Conservation (phyloP, 2,329 filamentous ascomycete species). For the Cladosporium cucumerinum region DNA sequence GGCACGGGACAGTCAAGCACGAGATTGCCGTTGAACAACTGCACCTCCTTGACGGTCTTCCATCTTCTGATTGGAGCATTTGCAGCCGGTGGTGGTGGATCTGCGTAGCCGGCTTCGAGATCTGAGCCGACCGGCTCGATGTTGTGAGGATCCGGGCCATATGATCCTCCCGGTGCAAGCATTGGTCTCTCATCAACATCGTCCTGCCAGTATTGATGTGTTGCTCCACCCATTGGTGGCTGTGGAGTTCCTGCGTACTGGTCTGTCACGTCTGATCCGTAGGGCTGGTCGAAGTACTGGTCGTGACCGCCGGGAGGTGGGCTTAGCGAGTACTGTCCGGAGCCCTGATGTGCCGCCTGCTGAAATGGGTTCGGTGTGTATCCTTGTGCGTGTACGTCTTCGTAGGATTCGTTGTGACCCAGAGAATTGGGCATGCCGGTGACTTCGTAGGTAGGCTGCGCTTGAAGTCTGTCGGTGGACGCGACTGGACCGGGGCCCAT, state of each 20-base stretch:
- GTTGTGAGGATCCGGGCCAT: conserved; percentile 57
- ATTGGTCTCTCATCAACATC: conserved; percentile 74
- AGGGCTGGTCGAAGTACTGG: conserved; percentile 78
- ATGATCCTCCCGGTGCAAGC: conserved; percentile 60
- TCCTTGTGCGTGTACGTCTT: conserved; percentile 46
- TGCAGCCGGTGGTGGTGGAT: conserved; percentile 49
- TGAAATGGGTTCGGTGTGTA: conserved; percentile 42
- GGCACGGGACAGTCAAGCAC: conserved; percentile 96
- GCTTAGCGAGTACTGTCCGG: conserved; percentile 63
- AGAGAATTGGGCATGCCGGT: conserved; percentile 64
- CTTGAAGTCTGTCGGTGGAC: conserved; percentile 71
- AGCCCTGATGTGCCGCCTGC: conserved; percentile 39
- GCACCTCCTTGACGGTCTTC: conserved; percentile 97
- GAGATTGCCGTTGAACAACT: conserved; percentile 92
- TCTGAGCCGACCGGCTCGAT: conserved; percentile 36
- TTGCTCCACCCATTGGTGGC: conserved; percentile 26
- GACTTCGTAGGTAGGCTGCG: conserved; percentile 80
- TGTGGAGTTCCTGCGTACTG: conserved; percentile 33
- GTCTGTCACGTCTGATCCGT: conserved; percentile 65
- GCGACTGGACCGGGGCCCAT: conserved; percentile 55
- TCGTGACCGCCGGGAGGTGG: conserved; percentile 83
- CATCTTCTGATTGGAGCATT: conserved; percentile 73
- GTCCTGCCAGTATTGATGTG: conserved; percentile 57
- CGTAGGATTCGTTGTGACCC: conserved; percentile 60
- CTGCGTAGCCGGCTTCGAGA: conserved; percentile 37